Base-by-base conservation (phyloP, 1,139 yeast genomes). In the Geotrichum citri-aurantii region DNA sequence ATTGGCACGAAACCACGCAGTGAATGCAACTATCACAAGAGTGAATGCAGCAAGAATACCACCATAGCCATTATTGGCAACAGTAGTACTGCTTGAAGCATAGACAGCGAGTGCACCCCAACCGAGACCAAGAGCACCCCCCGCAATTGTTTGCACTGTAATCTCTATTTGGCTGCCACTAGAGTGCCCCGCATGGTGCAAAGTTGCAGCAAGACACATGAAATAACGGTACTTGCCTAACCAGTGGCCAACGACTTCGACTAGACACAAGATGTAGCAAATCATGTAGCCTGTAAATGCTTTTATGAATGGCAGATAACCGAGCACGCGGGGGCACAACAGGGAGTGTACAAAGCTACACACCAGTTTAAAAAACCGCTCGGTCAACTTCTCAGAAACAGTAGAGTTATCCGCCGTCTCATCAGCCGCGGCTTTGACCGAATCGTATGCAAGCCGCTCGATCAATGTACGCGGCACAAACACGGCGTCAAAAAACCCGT, bases 131-230 rank as follows among this genome's bases (percentile, higher is more conserved):
- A 82, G 69, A n/a, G 79, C 77, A 42, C 78, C 75, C 3, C 83
- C 82, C 8, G 77, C 3, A 1, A 77, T 66, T 0, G 82, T 73
- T 31, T 71, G 70, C 1, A 75, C 5, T 0, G 80, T 73, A 56
- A 79, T 75, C 62, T 80, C 82, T 56, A 81, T 57, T 62, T 80
- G 83, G 1, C 79, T 73, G n/a, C 83, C 82, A 4, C 77, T 60
- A 1, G 75, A 70, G 56, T 80, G 74, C 1, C 75, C 79, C 0
- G 82, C 81, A 63, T 80, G 83, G 58, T 77, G 79, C 12, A 79
- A 63, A 2, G 79, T 54, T 0, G 73, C 72, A 0, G 81, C 77
- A 10, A 79, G 61, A 0, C 81, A 80, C 40, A 77, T 65, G 58
- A 79, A 74, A 59, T 71, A 71, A 21, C 70, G 57, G 52, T 68